A percentile compares a stretch with the other conserved stretches of the same genome.
phyloP scores from a whole-genome alignment of 2,329 filamentous ascomycete genomes.

The Fusarium verrucosum region DNA sequence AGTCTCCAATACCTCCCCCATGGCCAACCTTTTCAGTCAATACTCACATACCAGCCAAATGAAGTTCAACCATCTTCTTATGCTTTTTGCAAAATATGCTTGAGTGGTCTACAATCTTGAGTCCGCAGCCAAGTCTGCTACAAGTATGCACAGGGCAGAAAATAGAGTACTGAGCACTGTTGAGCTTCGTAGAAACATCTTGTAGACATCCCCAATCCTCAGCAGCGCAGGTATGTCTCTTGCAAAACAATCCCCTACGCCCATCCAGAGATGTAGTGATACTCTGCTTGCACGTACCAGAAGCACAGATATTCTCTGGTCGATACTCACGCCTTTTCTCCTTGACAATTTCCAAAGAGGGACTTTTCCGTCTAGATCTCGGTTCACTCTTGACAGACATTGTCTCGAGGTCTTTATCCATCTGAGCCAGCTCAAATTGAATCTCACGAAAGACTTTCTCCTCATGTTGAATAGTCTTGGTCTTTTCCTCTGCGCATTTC shows the following conservation, averaged over 20 bases:
- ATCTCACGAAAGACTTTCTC: not conserved
- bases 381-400: not conserved
- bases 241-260: conserved; percentile 23
- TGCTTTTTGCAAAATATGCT: not conserved
- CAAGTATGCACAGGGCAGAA: conserved; percentile 27
- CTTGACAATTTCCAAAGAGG: not conserved
- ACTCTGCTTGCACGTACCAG: not conserved
- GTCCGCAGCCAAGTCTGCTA: not conserved
- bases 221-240: conserved; percentile 32
- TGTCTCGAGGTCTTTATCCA: not conserved
- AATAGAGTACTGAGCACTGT: not conserved
- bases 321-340: not conserved
- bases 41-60: not conserved
- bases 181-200: not conserved
- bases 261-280: not conserved
- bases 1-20: too few relatives aligned
- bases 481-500: not conserved
- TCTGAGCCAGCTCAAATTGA: not conserved
- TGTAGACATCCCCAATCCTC: conserved; percentile 19
- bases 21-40: not conserved
- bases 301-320: conserved; percentile 4
- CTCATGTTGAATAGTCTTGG: not conserved
- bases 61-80: not conserved
- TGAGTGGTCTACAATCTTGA: not conserved
- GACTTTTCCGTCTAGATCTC: too few relatives aligned